Evolutionary conservation across 129 eudicot species (phyloP).

Genomic region (carrot (Daucus carota)): DNA sequence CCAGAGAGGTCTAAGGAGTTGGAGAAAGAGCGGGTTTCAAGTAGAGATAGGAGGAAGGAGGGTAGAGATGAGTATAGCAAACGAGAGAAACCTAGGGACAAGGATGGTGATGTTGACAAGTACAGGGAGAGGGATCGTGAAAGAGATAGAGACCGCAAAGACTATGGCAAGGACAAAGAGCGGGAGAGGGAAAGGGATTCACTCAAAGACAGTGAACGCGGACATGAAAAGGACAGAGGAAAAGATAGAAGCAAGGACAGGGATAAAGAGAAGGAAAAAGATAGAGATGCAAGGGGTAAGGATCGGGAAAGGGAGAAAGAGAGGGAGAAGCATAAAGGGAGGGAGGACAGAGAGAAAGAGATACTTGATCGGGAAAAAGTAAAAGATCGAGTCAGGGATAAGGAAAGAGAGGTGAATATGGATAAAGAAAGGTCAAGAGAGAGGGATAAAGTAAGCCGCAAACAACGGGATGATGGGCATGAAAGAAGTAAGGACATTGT

Average conservation of each 20-base stretch:
- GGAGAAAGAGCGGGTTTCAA: conserved; percentile 33
- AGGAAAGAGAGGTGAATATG: conserved; percentile 37
- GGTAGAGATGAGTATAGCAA: conserved; percentile 61
- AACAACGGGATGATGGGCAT: conserved; percentile 36
- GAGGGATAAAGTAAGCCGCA: conserved; percentile 40
- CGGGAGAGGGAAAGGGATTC: conserved; percentile 29
- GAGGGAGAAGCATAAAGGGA: conserved; percentile 23
- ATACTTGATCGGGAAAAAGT: conserved; percentile 34
- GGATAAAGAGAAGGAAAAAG: conserved; percentile 34
- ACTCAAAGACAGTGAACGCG: conserved; percentile 30
- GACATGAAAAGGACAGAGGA: conserved; percentile 33
- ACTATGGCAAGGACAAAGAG: conserved; percentile 36
- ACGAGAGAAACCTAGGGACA: conserved; percentile 49
- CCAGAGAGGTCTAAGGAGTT: conserved; percentile 52
- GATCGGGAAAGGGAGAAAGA: conserved; percentile 44
- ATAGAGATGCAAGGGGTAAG: conserved; percentile 25
- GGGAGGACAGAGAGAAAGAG: conserved; percentile 40
- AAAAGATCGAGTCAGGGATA: conserved; percentile 36
- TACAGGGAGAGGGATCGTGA: conserved; percentile 32
- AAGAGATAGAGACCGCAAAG: conserved; percentile 22
- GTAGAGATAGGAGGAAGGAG: conserved; percentile 52
- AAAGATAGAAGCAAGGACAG: conserved; percentile 34
- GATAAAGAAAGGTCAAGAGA: conserved; percentile 45
- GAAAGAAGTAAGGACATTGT: conserved; percentile 36
- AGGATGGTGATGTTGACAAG: conserved; percentile 31